Conservation (phyloP, 495 filamentous ascomycete species). For the Astrocystis sublimbata region DNA sequence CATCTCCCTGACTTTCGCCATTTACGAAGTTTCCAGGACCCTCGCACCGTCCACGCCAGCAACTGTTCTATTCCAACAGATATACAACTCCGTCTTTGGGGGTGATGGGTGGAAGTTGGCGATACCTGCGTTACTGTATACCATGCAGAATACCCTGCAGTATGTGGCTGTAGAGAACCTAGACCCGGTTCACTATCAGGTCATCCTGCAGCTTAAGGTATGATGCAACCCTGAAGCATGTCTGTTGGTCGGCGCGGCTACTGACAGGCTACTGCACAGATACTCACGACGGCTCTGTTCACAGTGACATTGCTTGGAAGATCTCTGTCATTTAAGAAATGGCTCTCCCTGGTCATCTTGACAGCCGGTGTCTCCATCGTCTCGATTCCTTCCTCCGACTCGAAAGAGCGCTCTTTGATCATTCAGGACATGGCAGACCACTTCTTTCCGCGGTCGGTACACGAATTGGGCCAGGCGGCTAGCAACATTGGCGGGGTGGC, state of each 20-base stretch:
- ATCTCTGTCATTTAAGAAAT: constrained; percentile 67
- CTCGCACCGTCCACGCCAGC: constrained; percentile 74
- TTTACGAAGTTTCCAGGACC: constrained; percentile 80
- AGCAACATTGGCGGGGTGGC: constrained; percentile 48
- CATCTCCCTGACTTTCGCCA: constrained; percentile 79
- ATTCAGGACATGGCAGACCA: constrained; percentile 59
- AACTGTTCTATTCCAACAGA: constrained; percentile 73
- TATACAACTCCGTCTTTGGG: constrained; percentile 79
- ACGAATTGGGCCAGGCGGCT: constrained; percentile 55
- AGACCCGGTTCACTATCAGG: constrained; percentile 88
- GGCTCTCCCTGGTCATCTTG: constrained; percentile 78
- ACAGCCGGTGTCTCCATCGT: constrained; percentile 84
- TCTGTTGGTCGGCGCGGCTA: not conserved
- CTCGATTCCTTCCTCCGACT: constrained; percentile 65
- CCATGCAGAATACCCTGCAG: constrained; percentile 85
- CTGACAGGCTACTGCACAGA: constrained; percentile 36
- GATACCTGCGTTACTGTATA: constrained; percentile 86
- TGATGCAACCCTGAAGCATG: constrained; percentile 22
- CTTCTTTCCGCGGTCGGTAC: constrained; percentile 73
- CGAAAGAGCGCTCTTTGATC: constrained; percentile 44
- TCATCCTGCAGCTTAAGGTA: constrained; percentile 82
- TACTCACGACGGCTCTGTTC: constrained; percentile 88
- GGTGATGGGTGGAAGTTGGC: constrained; percentile 97
- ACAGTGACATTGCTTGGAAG: constrained; percentile 74
- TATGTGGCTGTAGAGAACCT: constrained; percentile 91